Evolutionary conservation across 2,329 filamentous ascomycete genomes (phyloP).

Genomic region (Monosporascus cannonballus): DNA sequence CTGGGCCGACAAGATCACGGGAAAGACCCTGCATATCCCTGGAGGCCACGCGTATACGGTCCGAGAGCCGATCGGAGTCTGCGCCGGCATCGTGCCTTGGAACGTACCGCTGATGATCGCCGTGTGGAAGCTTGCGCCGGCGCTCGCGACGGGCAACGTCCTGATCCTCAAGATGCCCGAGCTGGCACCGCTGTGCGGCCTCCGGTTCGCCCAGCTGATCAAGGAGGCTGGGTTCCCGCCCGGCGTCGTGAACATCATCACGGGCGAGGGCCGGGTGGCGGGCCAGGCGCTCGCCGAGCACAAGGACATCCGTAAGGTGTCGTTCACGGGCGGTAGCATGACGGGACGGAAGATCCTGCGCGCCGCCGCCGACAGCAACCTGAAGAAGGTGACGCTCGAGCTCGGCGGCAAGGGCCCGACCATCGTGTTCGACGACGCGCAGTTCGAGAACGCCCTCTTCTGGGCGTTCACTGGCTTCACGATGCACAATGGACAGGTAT

Average conservation of each 20-base stretch:
- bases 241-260: conserved; percentile 67
- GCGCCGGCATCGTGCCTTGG: conserved; percentile 73
- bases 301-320: conserved; percentile 75
- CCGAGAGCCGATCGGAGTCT: conserved; percentile 71
- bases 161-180: conserved; percentile 59
- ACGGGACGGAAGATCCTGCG: conserved; percentile 71
- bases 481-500: conserved; percentile 57
- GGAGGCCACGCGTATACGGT: conserved; percentile 69
- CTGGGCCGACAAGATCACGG: conserved; percentile 73
- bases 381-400: conserved; percentile 75
- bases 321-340: conserved; percentile 68
- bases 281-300: conserved; percentile 68
- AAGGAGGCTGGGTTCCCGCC: conserved; percentile 70
- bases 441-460: conserved; percentile 66
- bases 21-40: conserved; percentile 69
- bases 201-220: conserved; percentile 59
- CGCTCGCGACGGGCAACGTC: conserved; percentile 58
- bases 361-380: conserved; percentile 65
- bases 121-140: conserved; percentile 70
- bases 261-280: conserved; percentile 69
- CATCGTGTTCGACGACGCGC: conserved; percentile 69
- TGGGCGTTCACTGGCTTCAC: conserved; percentile 67
- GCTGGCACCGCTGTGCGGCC: conserved; percentile 56
- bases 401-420: conserved; percentile 73
- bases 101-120: conserved; percentile 76